These are phyloP conservation scores for Flagelloscypha sp. DNA, from an alignment of 768 basidiomycete genomes.

Conservation along the genomic window DNA sequence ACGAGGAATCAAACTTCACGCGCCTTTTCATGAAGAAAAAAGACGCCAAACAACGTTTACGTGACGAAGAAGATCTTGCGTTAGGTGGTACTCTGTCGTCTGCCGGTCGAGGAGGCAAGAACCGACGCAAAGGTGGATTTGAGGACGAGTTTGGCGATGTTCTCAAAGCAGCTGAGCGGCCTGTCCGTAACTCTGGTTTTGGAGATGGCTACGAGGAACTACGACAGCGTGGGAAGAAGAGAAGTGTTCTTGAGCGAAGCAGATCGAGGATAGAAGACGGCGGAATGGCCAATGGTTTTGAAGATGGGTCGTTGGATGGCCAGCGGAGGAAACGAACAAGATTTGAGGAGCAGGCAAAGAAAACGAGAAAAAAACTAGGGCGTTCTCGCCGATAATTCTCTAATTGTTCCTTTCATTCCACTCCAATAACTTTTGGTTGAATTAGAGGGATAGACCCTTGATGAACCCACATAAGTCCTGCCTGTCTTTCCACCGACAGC, in stretches of 20 bases:
- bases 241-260: conserved; percentile 51
- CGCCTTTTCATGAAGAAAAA: conserved; percentile 86
- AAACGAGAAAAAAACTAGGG: too few species aligned
- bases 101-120: conserved; percentile 22
- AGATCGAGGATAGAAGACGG: conserved; percentile 28
- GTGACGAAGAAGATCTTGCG: conserved; percentile 84
- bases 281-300: conserved; percentile 16
- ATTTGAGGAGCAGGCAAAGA: conserved; percentile 36
- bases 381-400: too few species aligned
- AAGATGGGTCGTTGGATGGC: conserved; percentile 20
- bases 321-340: conserved; percentile 29
- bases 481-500: too few species aligned
- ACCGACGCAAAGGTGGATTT: conserved; percentile 55
- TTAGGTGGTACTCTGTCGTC: conserved; percentile 60
- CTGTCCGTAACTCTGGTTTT: conserved; percentile 23
- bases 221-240: conserved; percentile 57
- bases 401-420: too few species aligned
- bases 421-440: too few species aligned
- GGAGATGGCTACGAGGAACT: conserved; percentile 81
- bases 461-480: too few species aligned
- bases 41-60: conserved; percentile 58
- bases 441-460: too few species aligned
- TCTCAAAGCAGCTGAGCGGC: conserved; percentile 49
- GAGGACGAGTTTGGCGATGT: conserved; percentile 85
- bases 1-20: conserved; percentile 93